Evolutionary conservation across 495 filamentous ascomycete species (phyloP), one percentile per base, ranked within the genome.

Genomic region (Aspergillus asperescens): DNA sequence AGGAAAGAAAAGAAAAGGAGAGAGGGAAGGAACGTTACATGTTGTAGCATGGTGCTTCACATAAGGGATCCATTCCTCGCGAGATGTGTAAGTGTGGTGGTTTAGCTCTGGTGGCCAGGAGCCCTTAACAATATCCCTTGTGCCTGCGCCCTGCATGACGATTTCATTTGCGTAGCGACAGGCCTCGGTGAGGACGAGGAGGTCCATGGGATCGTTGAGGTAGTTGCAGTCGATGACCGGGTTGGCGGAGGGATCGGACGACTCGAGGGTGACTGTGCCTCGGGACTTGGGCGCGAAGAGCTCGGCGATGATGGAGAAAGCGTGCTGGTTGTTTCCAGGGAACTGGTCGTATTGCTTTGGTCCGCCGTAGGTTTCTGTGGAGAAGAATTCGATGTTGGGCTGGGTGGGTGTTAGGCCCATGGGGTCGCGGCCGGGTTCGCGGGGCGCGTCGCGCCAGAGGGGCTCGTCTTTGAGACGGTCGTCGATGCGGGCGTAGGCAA

Each of bases 51-150:
- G 67, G 52, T 73, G 65, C 59, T 67, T 77, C 15, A 76, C 72
- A 60, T 61, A 75, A 7, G 64, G 71, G 41, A 69, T 59, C 79
- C 73, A 79, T 32, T 75, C 66, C 55, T 77, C 79, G 44, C 69
- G 65, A 27, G 58, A 71, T 49, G 62, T 80, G 57, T 67, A 68
- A 13, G 43, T 68, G 61, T 77, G 71, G 54, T 79, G 75, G 6
- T 55, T 72, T 48, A 68, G 65, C 40, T 66, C 65, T 37, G 64
- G 52, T 15, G 72, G 81, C 73, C 79, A 80, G n/a, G 70, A 72
- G 18, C 77, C 79, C 56, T 75, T 74, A 8, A 83, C 68, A 50
- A 81, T 70, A 61, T 81, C 77, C 51, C 71, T 77, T 2, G 79
- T 80, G 5, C 76, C 78, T 9, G 62, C 59, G 1, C 78, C 78